A percentile compares a stretch with the other conserved stretches of the same genome.
Conservation (phyloP, 164 flowering plant genomes). For the Chloranthus sessilifolius region DNA sequence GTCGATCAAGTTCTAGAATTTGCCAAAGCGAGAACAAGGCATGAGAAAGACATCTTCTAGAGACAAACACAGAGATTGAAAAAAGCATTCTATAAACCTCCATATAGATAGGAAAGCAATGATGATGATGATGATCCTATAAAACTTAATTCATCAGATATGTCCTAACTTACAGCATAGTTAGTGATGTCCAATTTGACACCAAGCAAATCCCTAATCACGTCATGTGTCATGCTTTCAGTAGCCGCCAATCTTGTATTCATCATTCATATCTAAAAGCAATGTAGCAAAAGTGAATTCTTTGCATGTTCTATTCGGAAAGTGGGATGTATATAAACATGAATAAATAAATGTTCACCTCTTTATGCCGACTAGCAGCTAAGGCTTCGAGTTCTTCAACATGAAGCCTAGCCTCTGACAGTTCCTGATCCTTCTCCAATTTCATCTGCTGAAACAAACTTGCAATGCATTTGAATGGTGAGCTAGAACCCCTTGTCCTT, state of each 20-base stretch:
- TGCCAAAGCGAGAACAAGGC: no score
- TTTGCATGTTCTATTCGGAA: background rate
- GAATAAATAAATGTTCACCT: slow-evolving; percentile 32
- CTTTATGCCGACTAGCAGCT: slow-evolving; percentile 59
- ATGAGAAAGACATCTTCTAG: no score
- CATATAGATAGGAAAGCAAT: background rate
- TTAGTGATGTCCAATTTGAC: slow-evolving; percentile 81
- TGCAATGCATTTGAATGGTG: slow-evolving; percentile 86
- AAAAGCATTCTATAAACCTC: no score
- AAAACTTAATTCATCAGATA: background rate
- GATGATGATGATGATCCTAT: slow-evolving; percentile 1
- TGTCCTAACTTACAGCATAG: slow-evolving; percentile 65
- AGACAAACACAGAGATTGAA: no score
- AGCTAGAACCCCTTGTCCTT: slow-evolving; percentile 78
- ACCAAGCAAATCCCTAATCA: slow-evolving; percentile 86
- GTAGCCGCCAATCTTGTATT: slow-evolving; percentile 79
- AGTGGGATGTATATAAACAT: background rate
- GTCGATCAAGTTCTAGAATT: slow-evolving; percentile 57
- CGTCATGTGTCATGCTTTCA: slow-evolving; percentile 97
- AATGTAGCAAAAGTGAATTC: background rate
- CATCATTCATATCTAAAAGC: slow-evolving; percentile 59
- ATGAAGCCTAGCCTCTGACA: slow-evolving; percentile 50
- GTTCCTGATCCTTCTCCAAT: slow-evolving; percentile 72
- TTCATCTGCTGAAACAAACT: slow-evolving; percentile 77
- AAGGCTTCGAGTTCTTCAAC: slow-evolving; percentile 67